These are phyloP conservation scores for Tetradesmus obliquus DNA, from an alignment of 139 green algal genomes.

Conservation along the genomic window DNA sequence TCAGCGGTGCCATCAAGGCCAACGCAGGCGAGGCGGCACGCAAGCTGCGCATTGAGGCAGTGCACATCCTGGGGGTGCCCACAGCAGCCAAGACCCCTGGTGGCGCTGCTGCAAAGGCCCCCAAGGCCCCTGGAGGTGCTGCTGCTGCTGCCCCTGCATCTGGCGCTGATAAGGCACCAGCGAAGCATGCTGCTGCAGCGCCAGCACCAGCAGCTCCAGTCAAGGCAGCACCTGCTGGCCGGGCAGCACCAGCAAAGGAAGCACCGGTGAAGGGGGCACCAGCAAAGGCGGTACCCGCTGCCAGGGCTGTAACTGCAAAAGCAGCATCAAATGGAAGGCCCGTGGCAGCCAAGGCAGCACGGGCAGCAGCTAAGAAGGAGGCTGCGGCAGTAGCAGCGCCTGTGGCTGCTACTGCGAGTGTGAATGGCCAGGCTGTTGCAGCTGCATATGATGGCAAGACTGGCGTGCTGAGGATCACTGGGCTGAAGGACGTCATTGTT, in stretches of 20 bases:
- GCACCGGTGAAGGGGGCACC: background rate
- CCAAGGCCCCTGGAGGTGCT: background rate
- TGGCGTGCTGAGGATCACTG: background rate
- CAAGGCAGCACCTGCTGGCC: background rate
- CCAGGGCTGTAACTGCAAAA: background rate
- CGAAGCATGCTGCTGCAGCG: background rate
- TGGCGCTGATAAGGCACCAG: background rate
- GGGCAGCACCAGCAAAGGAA: background rate
- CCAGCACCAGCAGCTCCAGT: background rate
- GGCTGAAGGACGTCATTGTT: background rate
- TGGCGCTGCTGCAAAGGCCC: background rate
- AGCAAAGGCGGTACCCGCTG: background rate
- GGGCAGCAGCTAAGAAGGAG: background rate
- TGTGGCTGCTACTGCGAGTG: background rate
- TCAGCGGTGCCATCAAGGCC: background rate
- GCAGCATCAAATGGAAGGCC: no score
- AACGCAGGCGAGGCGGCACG: slow-evolving; percentile 1
- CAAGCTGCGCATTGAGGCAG: background rate
- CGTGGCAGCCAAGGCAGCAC: background rate
- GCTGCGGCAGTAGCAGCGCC: background rate
- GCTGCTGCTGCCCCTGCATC: background rate
- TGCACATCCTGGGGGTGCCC: slow-evolving; percentile 8
- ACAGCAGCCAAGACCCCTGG: background rate
- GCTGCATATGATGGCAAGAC: background rate
- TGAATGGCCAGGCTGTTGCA: background rate